Evolutionary conservation across 352 stramenopile genomes (phyloP).

Genomic region (Phytophthora gonapodyides): DNA sequence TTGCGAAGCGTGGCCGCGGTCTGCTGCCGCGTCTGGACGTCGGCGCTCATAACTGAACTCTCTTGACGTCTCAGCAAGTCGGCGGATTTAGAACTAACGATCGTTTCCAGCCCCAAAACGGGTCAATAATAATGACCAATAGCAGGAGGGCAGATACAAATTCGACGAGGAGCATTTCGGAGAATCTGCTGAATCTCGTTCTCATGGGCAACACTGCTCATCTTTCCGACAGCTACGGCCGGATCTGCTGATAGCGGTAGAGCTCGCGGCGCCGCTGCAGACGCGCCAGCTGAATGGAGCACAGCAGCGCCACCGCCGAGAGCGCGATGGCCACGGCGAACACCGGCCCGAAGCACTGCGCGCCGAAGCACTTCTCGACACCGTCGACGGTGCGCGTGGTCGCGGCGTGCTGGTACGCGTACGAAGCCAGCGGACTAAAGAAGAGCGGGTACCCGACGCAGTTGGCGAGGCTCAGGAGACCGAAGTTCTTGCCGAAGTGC

Average conservation of each 20-base stretch:
- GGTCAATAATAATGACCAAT: no score
- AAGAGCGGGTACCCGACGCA: constrained; percentile 82
- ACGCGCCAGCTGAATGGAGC: constrained; percentile 48
- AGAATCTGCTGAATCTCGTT: no score
- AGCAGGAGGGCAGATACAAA: no score
- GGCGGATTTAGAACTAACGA: constrained; percentile 14
- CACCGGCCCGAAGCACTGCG: constrained; percentile 63
- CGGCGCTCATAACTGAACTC: constrained; percentile 10
- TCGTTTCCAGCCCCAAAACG: no score
- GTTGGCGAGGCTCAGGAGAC: constrained; percentile 80
- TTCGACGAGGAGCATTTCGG: no score
- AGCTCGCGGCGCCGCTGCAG: constrained; percentile 40
- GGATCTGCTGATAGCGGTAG: constrained; percentile 42
- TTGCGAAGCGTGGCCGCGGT: constrained; percentile 19
- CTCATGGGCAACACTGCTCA: no score
- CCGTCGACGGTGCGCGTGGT: constrained; percentile 26
- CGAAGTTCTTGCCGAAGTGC: constrained; percentile 89
- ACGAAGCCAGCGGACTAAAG: constrained; percentile 75
- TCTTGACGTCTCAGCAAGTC: neutral
- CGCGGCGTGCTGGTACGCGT: constrained; percentile 60
- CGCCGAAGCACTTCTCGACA: constrained; percentile 62
- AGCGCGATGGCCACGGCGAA: constrained; percentile 67
- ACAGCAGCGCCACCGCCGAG: constrained; percentile 57
- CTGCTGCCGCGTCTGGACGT: constrained; percentile 21
- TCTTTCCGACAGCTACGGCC: constrained; percentile 49